Conservation (phyloP, 2,329 filamentous ascomycete species). For the Exophiala sp. region DNA sequence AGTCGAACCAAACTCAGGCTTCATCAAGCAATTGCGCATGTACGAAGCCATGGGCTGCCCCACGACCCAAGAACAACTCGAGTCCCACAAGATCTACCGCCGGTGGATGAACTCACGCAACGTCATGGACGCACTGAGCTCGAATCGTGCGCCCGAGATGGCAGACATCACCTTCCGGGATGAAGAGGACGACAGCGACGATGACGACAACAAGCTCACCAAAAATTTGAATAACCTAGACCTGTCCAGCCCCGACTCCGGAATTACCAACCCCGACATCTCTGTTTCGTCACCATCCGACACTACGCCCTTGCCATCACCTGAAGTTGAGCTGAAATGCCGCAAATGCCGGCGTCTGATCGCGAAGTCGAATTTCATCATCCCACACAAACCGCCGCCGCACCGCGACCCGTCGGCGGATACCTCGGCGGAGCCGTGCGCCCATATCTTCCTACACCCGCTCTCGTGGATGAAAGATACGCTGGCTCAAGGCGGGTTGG, state of each 20-base stretch:
- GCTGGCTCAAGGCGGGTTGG: slow-evolving; percentile 70
- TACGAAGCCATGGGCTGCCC: slow-evolving; percentile 87
- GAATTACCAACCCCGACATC: slow-evolving; percentile 26
- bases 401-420: slow-evolving; percentile 16
- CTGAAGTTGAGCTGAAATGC: slow-evolving; percentile 67
- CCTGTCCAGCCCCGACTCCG: slow-evolving; percentile 12
- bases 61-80: slow-evolving; percentile 56
- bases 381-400: slow-evolving; percentile 22
- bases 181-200: slow-evolving; percentile 41
- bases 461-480: slow-evolving; percentile 90
- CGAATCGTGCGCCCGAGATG: slow-evolving; percentile 72
- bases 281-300: slow-evolving; percentile 9
- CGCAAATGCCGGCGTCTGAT: slow-evolving; percentile 78
- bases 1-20: slow-evolving; percentile 85
- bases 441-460: slow-evolving; percentile 87
- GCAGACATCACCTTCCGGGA: slow-evolving; percentile 71
- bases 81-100: slow-evolving; percentile 68
- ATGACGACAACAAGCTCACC: slow-evolving; percentile 6
- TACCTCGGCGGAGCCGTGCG: slow-evolving; percentile 50
- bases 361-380: slow-evolving; percentile 64
- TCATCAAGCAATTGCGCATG: slow-evolving; percentile 81
- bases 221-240: background rate
- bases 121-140: slow-evolving; percentile 64
- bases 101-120: slow-evolving; percentile 68
- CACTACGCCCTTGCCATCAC: background rate